These are phyloP conservation scores for Monosporozyma servazzii DNA, from an alignment of 805 yeast genomes.

Conservation along the genomic window DNA sequence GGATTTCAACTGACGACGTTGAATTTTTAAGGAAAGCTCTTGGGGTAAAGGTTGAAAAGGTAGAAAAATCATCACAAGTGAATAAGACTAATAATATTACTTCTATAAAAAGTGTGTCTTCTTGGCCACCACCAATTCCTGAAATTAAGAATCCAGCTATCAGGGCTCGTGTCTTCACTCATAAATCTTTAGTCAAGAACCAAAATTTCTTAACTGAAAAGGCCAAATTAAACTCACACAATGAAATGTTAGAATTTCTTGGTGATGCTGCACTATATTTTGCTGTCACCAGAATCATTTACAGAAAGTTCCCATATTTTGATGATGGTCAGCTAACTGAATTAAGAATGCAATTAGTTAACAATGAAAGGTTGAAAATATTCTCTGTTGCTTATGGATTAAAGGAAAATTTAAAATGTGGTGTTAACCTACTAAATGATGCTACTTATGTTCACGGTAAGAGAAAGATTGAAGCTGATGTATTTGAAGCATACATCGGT, in stretches of 20 bases:
- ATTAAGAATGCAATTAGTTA: constrained; percentile 60
- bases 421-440: constrained; percentile 32
- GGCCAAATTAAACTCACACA: constrained; percentile 55
- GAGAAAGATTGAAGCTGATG: constrained; percentile 74
- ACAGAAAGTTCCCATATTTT: constrained; percentile 53
- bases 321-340: constrained; percentile 75
- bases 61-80: constrained; percentile 8
- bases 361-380: constrained; percentile 60
- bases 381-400: constrained; percentile 66
- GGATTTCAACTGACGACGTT: constrained; percentile 13
- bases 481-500: constrained; percentile 90
- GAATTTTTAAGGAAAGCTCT: not conserved
- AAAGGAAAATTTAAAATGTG: constrained; percentile 44
- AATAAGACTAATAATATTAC: constrained; percentile 18
- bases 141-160: constrained; percentile 49
- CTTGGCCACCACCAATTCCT: constrained; percentile 66
- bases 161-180: constrained; percentile 66
- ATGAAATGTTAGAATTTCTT: constrained; percentile 81
- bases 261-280: constrained; percentile 82
- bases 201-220: constrained; percentile 45
- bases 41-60: constrained; percentile 7
- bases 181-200: constrained; percentile 61
- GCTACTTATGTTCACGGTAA: constrained; percentile 39
- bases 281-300: constrained; percentile 61
- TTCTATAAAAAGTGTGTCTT: constrained; percentile 4